Conservation (phyloP, 2,329 filamentous ascomycete species). For the Trichoderma sp. region DNA sequence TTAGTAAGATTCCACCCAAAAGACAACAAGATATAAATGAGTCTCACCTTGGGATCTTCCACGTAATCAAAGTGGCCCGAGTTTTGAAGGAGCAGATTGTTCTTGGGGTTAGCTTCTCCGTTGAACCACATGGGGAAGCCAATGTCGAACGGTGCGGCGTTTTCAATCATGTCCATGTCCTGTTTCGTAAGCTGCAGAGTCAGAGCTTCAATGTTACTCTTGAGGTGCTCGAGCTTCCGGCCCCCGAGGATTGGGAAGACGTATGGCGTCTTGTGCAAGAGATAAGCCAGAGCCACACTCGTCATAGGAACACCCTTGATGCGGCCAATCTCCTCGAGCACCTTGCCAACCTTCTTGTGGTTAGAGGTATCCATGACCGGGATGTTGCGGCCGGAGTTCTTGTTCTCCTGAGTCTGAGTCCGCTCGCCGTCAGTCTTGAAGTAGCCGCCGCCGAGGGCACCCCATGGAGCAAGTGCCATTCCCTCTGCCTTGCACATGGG, state of each 20-base stretch:
- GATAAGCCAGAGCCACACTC: constrained; percentile 68
- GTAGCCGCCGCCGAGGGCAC: constrained; percentile 52
- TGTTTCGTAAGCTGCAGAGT: constrained; percentile 58
- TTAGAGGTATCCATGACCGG: constrained; percentile 1
- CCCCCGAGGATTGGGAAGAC: constrained; percentile 75
- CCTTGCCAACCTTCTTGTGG: constrained; percentile 53
- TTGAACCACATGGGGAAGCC: constrained; percentile 69
- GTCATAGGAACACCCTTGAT: constrained; percentile 47
- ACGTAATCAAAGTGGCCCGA: constrained; percentile 56
- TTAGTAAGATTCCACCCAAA: background rate
- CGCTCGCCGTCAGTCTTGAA: constrained; percentile 40
- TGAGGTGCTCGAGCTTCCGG: constrained; percentile 68
- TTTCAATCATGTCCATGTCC: constrained; percentile 68
- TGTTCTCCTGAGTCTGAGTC: background rate
- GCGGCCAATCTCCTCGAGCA: constrained; percentile 52
- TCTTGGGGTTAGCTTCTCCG: constrained; percentile 44
- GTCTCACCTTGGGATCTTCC: constrained; percentile 39
- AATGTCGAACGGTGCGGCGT: constrained; percentile 60
- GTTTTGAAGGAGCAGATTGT: constrained; percentile 47
- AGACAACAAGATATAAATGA: background rate
- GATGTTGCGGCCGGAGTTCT: background rate
- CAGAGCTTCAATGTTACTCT: constrained; percentile 69
- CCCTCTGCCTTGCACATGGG: constrained; percentile 47
- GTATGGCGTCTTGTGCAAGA: constrained; percentile 70
- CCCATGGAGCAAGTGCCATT: constrained; percentile 61